These are phyloP conservation scores for Neurospora africana DNA, from an alignment of 495 filamentous ascomycete species.

Conservation along the genomic window DNA sequence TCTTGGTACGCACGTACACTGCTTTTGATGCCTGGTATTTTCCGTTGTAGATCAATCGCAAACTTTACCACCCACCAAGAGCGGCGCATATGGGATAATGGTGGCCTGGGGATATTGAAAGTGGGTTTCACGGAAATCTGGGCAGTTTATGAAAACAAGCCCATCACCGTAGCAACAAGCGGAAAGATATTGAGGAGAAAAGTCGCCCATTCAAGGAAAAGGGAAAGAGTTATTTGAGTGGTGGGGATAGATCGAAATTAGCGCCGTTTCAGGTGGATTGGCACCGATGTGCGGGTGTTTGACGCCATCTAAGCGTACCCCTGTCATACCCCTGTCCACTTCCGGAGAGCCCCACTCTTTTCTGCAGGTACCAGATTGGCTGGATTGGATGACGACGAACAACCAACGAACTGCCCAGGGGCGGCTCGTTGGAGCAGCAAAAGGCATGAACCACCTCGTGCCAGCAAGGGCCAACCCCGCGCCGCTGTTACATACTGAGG, in stretches of 20 bases:
- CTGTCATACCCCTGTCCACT: not conserved
- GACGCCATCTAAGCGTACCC: not conserved
- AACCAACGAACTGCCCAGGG: not conserved
- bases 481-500: not conserved
- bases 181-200: not conserved
- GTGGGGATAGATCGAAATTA: slow-evolving; percentile 5
- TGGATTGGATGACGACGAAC: slow-evolving; percentile 22
- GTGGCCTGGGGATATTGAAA: not conserved
- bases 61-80: not conserved
- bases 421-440: not conserved
- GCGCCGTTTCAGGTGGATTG: slow-evolving; percentile 7
- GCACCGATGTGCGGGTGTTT: not conserved
- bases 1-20: not conserved
- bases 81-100: not conserved
- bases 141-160: not conserved
- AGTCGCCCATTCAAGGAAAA: too few species aligned
- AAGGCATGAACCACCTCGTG: not conserved
- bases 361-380: slow-evolving; percentile 29
- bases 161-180: not conserved
- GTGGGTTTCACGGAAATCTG: not conserved
- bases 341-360: slow-evolving; percentile 3
- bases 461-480: not conserved
- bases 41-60: not conserved
- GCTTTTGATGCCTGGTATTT: not conserved
- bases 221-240: not conserved